phyloP scores from a whole-genome alignment of 1,139 yeast genomes.

The Meyerozyma guilliermondii region DNA sequence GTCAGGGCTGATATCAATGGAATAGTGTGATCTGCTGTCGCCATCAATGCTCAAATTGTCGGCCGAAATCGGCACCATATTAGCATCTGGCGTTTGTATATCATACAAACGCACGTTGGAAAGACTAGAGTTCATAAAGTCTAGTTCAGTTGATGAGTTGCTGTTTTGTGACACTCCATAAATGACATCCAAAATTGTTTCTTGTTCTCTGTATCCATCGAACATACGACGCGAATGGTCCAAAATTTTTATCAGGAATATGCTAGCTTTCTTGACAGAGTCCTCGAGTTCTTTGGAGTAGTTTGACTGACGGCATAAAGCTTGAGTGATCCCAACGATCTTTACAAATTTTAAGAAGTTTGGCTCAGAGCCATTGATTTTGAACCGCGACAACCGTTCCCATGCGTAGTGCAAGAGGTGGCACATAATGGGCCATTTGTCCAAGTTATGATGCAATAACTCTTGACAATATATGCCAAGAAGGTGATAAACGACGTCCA shows the following conservation, averaged over 20 bases:
- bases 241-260: slow-evolving; percentile 8
- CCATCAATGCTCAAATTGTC: neutral
- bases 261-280: neutral
- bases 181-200: slow-evolving; percentile 6
- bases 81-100: neutral
- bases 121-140: neutral
- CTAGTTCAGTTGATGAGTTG: neutral
- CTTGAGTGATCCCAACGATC: neutral
- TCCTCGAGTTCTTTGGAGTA: neutral
- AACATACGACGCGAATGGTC: slow-evolving; percentile 14
- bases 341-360: neutral
- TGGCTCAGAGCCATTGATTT: neutral
- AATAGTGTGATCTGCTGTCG: neutral
- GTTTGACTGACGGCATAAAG: neutral
- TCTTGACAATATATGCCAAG: neutral
- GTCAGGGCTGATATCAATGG: no score
- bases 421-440: neutral
- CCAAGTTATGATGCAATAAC: neutral
- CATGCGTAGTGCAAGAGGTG: neutral
- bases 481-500: neutral
- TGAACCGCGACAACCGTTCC: neutral
- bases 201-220: slow-evolving; percentile 33
- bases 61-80: neutral
- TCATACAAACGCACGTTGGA: neutral
- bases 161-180: neutral